Evolutionary conservation across 1,139 yeast genomes (phyloP), one percentile per base, ranked within the genome.

Genomic region (Geotrichum cucujoidarum): DNA sequence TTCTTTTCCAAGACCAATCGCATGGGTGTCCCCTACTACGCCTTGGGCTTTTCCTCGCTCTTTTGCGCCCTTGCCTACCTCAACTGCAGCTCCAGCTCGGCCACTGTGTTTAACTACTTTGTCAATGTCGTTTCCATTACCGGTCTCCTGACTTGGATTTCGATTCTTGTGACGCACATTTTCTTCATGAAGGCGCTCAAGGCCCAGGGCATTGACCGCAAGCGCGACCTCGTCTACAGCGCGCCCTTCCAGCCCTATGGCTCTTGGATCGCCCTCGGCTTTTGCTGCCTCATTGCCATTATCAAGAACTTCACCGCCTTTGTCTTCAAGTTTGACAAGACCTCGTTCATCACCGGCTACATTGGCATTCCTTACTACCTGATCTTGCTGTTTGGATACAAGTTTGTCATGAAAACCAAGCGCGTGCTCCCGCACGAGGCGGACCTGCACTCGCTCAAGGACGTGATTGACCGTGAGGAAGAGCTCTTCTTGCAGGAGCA

Each of bases 261-360:
- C 36, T 71, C 81, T 7, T 77, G 70, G 59, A 53, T 80, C 56
- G 78, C 88, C 1, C 68, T 85, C 51, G 59, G 63, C 33, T 61
- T 81, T 55, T 81, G 89, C 67, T 53, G 68, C 45, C 43, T 83
- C 48, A 72, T 85, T 55, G 74, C 81, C n/a, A 60, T 84, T 47
- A 76, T 82, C 62, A 84, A 85, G 68, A 83, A 83, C 64, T 83
- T 83, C 64, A 81, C 88, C 1, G 89, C 79, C 3, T 83, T 83
- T 68, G 68, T 83, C 58, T 67, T 69, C 47, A 63, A 63, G 2
- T 81, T 81, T 65, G 77, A 73, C 61, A 80, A 76, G 68, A 79
- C 74, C 68, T 69, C 71, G 30, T 83, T 84, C 60, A 81, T 84
- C 60, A 83, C 92, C 35, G 89, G 90, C 43, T 84, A 84, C 69